Conservation (phyloP, 2,329 filamentous ascomycete species). For the Colletotrichum musicola region DNA sequence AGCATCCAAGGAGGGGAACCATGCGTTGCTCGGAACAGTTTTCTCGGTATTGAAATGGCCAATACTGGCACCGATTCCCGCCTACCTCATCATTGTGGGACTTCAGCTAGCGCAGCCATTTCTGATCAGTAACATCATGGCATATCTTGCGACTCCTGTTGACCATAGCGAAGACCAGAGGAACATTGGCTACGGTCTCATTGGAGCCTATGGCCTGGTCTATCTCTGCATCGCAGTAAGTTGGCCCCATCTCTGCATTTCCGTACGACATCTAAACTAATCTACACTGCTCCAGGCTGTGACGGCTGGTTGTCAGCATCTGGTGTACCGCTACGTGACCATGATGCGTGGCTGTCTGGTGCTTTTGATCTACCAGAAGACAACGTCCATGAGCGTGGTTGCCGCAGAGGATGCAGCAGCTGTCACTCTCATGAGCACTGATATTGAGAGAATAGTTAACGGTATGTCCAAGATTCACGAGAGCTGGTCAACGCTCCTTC, state of each 20-base stretch:
- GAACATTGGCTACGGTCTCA: constrained; percentile 55
- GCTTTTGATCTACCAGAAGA: constrained; percentile 64
- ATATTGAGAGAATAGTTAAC: constrained; percentile 56
- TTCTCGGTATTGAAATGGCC: no score
- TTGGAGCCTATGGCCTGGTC: constrained; percentile 54
- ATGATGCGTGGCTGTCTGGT: constrained; percentile 48
- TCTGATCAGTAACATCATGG: no score
- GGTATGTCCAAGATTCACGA: constrained; percentile 54
- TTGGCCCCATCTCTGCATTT: constrained; percentile 51
- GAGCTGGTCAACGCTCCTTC: constrained; percentile 54
- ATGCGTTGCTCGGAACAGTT: no score
- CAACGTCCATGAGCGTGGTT: constrained; percentile 47
- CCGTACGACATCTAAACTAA: constrained; percentile 45
- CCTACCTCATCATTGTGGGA: no score
- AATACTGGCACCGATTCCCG: no score
- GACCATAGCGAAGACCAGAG: no score
- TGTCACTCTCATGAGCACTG: constrained; percentile 61
- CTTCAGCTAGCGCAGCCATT: no score
- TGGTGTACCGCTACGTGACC: constrained; percentile 46
- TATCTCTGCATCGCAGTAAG: constrained; percentile 53
- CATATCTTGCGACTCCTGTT: no score
- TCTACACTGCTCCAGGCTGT: no score
- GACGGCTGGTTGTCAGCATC: no score
- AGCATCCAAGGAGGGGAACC: no score
- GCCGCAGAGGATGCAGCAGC: constrained; percentile 48